Percentiles rank a stretch among this genome's conserved stretches.
Conservation (phyloP, 768 basidiomycete genomes). For the Hydnomerulius pinastri region DNA sequence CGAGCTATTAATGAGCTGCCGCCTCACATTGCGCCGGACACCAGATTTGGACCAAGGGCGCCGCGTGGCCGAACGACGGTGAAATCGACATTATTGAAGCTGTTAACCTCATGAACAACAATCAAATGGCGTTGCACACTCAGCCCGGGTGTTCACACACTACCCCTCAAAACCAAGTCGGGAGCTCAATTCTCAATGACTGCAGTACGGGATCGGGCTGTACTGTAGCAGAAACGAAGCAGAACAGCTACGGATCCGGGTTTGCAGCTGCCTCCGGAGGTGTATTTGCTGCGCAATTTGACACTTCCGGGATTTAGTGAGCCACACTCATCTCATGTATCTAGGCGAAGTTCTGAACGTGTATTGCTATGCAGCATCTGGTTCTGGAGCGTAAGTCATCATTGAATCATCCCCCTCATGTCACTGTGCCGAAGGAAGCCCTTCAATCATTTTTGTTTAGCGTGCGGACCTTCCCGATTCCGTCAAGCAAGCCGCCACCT, state of each 20-base stretch:
- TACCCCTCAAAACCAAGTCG: no score
- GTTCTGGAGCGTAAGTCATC: constrained; percentile 47
- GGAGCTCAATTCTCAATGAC: no score
- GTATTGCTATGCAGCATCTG: constrained; percentile 36
- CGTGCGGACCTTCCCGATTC: constrained; percentile 44
- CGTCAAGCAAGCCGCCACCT: constrained; percentile 32
- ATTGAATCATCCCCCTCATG: background rate
- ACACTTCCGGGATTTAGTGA: constrained; percentile 28
- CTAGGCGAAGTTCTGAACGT: background rate
- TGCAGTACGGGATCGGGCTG: no score
- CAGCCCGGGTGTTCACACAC: no score
- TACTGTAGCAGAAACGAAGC: no score
- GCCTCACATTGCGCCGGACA: background rate
- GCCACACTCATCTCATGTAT: constrained; percentile 4
- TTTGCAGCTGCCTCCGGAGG: constrained; percentile 56
- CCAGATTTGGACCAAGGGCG: constrained; percentile 44
- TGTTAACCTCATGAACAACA: constrained; percentile 51
- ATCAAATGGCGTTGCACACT: constrained; percentile 62
- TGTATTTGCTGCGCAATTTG: constrained; percentile 39
- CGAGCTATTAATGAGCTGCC: background rate
- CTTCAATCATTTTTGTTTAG: constrained; percentile 35
- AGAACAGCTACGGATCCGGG: constrained; percentile 47
- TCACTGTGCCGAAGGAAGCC: constrained; percentile 14
- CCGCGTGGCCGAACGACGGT: constrained; percentile 37
- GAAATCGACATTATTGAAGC: constrained; percentile 60